Conservation (phyloP, 2,329 filamentous ascomycete species). For the Aureobasidium namibiae region DNA sequence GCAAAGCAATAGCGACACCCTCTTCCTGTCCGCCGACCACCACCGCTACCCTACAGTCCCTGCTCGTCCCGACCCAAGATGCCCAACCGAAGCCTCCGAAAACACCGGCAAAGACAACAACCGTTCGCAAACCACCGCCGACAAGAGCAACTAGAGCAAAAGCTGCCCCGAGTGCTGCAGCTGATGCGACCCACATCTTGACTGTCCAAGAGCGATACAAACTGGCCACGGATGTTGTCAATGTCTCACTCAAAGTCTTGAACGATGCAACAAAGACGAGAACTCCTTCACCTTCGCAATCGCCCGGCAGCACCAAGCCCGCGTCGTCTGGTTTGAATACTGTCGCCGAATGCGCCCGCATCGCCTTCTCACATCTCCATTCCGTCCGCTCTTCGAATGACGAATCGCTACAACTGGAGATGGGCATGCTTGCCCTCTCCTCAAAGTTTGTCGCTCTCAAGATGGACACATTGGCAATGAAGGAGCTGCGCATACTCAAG, state of each 20-base stretch:
- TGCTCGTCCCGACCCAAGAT: background rate
- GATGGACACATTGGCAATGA: constrained; percentile 59
- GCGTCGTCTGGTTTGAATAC: background rate
- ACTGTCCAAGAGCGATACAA: constrained; percentile 54
- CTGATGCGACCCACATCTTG: constrained; percentile 29
- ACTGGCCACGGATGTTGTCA: constrained; percentile 66
- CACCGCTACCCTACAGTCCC: background rate
- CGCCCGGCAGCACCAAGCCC: background rate
- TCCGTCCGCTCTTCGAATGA: constrained; percentile 40
- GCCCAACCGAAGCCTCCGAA: background rate
- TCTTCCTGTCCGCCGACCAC: background rate
- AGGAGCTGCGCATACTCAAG: constrained; percentile 58
- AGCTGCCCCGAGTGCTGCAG: background rate
- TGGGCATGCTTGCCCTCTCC: constrained; percentile 61
- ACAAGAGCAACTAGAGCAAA: background rate
- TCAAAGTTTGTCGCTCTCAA: constrained; percentile 58
- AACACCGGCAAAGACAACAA: background rate
- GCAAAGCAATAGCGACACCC: constrained; percentile 2
- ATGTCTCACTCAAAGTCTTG: constrained; percentile 59
- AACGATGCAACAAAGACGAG: constrained; percentile 54
- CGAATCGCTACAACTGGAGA: constrained; percentile 58
- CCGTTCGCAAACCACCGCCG: background rate
- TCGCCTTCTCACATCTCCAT: constrained; percentile 58
- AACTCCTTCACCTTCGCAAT: background rate
- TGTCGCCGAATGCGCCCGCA: constrained; percentile 57